Percentiles rank a stretch among this genome's conserved stretches.
These are phyloP conservation scores for Akanthomyces uredinophilus DNA, from an alignment of 2,329 filamentous ascomycete genomes.

Conservation along the genomic window DNA sequence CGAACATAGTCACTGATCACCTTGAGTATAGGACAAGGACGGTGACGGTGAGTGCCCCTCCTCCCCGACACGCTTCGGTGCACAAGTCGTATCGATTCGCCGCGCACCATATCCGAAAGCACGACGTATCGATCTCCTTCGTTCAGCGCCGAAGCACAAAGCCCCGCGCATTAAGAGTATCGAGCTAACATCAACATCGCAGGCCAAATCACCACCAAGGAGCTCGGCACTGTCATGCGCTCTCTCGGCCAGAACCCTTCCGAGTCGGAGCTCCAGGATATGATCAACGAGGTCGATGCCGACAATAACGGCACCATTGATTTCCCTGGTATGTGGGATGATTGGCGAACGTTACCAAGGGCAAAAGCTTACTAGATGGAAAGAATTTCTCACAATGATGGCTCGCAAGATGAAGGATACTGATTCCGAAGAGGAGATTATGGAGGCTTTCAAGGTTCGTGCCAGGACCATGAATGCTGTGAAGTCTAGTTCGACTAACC, in stretches of 20 bases:
- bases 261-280: slow-evolving; percentile 84
- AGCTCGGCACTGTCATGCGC: slow-evolving; percentile 85
- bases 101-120: neutral
- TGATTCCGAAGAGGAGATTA: slow-evolving; percentile 85
- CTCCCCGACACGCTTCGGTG: neutral
- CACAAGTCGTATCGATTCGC: neutral
- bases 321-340: slow-evolving; percentile 65
- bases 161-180: neutral
- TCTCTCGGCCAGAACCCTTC: slow-evolving; percentile 86
- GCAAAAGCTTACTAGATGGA: neutral
- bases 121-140: neutral
- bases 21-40: slow-evolving; percentile 68
- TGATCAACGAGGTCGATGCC: slow-evolving; percentile 91
- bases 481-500: neutral
- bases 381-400: slow-evolving; percentile 92
- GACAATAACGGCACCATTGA: slow-evolving; percentile 93
- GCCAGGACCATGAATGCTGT: no score
- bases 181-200: slow-evolving; percentile 15
- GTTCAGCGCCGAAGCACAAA: neutral
- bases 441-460: slow-evolving; percentile 77
- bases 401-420: slow-evolving; percentile 92
- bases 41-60: slow-evolving; percentile 70
- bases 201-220: slow-evolving; percentile 92
- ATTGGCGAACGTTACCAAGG: neutral
- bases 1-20: slow-evolving; percentile 21